Evolutionary conservation across 2,329 filamentous ascomycete genomes (phyloP).

Genomic region (Chlorencoelia australis): DNA sequence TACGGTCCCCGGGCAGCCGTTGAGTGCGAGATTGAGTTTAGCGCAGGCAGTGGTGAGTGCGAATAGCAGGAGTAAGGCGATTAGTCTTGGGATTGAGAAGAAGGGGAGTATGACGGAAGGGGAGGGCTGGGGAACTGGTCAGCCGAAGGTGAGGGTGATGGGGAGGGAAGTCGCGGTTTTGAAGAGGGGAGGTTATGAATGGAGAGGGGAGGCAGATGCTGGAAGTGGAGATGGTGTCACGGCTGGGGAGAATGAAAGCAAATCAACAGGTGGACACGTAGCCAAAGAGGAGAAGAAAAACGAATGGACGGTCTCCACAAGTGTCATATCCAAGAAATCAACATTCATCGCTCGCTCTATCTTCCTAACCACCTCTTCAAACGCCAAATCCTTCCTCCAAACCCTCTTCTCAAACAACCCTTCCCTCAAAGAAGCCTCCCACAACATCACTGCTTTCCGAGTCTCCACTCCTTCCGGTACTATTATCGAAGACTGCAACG

Average conservation of each 20-base stretch:
- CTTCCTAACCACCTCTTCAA: slow-evolving; percentile 29
- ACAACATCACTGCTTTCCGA: slow-evolving; percentile 37
- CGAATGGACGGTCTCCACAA: slow-evolving; percentile 42
- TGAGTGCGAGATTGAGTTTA: slow-evolving; percentile 73
- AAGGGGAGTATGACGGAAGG: slow-evolving; percentile 4
- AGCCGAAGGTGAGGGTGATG: slow-evolving; percentile 55
- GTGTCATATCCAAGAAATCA: slow-evolving; percentile 42
- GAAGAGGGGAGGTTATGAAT: slow-evolving; percentile 60
- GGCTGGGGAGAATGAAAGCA: background rate
- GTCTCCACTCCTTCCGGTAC: slow-evolving; percentile 12
- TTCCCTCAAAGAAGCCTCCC: slow-evolving; percentile 42
- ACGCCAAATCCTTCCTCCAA: slow-evolving; percentile 36
- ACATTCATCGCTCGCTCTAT: slow-evolving; percentile 47
- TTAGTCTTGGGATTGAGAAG: slow-evolving; percentile 8
- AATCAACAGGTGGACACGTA: background rate
- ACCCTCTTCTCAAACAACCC: slow-evolving; percentile 39
- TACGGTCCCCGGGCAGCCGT: slow-evolving; percentile 78
- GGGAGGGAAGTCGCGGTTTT: slow-evolving; percentile 65
- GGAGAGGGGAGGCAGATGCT: background rate
- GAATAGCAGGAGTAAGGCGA: slow-evolving; percentile 60
- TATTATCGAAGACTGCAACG: slow-evolving; percentile 27
- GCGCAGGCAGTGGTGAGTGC: slow-evolving; percentile 76
- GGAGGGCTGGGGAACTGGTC: slow-evolving; percentile 33
- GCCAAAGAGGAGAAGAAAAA: slow-evolving; percentile 3
- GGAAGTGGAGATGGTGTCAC: slow-evolving; percentile 4